Conservation (phyloP, 129 eudicot species). For the Flaveria sonorensis region DNA sequence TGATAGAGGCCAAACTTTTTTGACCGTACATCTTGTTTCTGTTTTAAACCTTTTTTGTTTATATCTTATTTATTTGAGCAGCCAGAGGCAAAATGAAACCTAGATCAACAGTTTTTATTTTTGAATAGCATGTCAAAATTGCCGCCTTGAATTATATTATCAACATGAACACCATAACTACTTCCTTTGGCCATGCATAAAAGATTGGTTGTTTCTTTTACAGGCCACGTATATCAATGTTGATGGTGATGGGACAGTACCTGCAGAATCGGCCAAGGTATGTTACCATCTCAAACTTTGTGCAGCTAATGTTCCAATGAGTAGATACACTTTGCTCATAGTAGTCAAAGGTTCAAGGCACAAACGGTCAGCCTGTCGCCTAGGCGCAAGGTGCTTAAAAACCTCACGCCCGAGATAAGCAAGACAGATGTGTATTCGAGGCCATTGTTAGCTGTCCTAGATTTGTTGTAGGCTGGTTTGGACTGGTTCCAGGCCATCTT, state of each 20-base stretch:
- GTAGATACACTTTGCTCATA: too few species aligned
- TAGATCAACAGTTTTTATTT: not conserved
- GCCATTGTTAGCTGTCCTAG: too few species aligned
- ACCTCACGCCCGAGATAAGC: too few species aligned
- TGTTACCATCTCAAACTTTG: not conserved
- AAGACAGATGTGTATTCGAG: too few species aligned
- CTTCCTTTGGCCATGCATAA: not conserved
- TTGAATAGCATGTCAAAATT: not conserved
- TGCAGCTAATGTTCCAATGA: not conserved
- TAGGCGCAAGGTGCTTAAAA: too few species aligned
- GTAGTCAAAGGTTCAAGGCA: too few species aligned
- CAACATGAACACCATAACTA: not conserved
- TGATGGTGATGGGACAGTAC: constrained; percentile 99
- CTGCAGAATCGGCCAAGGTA: constrained; percentile 94
- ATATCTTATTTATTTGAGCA: not conserved
- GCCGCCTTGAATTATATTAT: not conserved
- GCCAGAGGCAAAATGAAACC: not conserved
- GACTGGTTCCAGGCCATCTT: too few species aligned
- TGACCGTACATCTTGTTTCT: not conserved
- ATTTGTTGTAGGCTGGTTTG: too few species aligned
- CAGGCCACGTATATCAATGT: constrained; percentile 82
- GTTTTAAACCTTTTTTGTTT: not conserved
- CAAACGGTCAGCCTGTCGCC: too few species aligned
- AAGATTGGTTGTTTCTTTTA: constrained; percentile 23
- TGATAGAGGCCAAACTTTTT: not conserved